Percentiles rank a stretch among this genome's conserved stretches.
These are phyloP conservation scores for Berkeleyomyces basicola DNA, from an alignment of 2,329 filamentous ascomycete species.

Conservation along the genomic window DNA sequence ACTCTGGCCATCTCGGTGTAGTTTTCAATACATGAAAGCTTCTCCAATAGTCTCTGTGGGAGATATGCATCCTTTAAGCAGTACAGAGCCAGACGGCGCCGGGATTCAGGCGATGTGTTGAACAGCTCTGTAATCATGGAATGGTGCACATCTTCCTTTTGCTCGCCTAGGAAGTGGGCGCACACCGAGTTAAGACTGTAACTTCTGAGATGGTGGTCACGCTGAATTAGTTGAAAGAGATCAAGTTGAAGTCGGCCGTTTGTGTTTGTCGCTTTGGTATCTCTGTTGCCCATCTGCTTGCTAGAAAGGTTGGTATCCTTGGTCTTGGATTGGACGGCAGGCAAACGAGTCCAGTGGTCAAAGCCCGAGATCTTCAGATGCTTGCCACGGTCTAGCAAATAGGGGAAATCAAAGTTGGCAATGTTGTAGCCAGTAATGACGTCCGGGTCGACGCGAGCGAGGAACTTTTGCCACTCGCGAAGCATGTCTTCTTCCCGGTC, in stretches of 20 bases:
- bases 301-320: slow-evolving; percentile 82
- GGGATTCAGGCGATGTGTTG: slow-evolving; percentile 87
- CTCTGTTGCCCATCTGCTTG: slow-evolving; percentile 95
- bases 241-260: slow-evolving; percentile 88
- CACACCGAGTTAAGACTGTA: slow-evolving; percentile 96
- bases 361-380: slow-evolving; percentile 68
- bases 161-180: slow-evolving; percentile 85
- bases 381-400: slow-evolving; percentile 73
- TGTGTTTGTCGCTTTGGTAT: slow-evolving; percentile 87
- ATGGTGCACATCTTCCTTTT: slow-evolving; percentile 97
- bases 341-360: slow-evolving; percentile 73
- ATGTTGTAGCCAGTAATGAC: slow-evolving; percentile 99
- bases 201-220: slow-evolving; percentile 87
- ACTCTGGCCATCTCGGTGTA: slow-evolving; percentile 99
- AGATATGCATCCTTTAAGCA: slow-evolving; percentile 96
- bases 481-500: slow-evolving; percentile 75
- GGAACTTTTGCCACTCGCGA: slow-evolving; percentile 77
- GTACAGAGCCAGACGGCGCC: slow-evolving; percentile 81
- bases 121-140: slow-evolving; percentile 98
- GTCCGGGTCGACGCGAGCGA: slow-evolving; percentile 82
- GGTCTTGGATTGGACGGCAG: slow-evolving; percentile 49
- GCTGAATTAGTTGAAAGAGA: slow-evolving; percentile 81
- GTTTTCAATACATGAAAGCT: slow-evolving; percentile 94
- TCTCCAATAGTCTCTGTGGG: slow-evolving; percentile 88
- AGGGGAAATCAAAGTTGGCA: slow-evolving; percentile 95